Conservation (phyloP, 2,329 filamentous ascomycete species). For the Epicoccum sorghinum region DNA sequence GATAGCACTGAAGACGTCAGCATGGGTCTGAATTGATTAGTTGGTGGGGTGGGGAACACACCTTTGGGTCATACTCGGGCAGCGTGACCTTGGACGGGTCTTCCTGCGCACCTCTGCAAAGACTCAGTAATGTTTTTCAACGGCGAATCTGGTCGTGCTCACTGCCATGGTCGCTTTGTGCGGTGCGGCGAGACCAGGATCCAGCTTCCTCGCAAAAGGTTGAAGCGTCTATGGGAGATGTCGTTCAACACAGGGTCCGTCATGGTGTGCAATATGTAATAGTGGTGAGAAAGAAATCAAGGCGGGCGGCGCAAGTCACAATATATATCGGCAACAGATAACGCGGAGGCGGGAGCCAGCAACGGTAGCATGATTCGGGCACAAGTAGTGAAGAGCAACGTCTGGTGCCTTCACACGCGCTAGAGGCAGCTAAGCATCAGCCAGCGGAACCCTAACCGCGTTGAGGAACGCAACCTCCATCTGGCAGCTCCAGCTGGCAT, state of each 20-base stretch:
- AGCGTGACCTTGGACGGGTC: conserved; percentile 54
- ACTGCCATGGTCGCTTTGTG: conserved; percentile 98
- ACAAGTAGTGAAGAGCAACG: conserved; percentile 38
- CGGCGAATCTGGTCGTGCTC: conserved; percentile 48
- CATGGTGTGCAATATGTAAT: conserved; percentile 40
- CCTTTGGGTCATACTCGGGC: conserved; percentile 77
- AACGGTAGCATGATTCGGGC: conserved; percentile 25
- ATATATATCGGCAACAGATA: conserved; percentile 14
- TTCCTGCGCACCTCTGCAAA: conserved; percentile 55
- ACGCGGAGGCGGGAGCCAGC: conserved; percentile 19
- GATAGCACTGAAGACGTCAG: conserved; percentile 72
- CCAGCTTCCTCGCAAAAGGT: conserved; percentile 88
- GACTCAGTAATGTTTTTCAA: conserved; percentile 10
- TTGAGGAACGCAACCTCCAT: conserved; percentile 17
- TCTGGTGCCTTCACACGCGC: conserved; percentile 25
- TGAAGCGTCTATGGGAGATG: conserved; percentile 91
- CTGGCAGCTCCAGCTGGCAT: conserved; percentile 16
- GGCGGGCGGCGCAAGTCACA: conserved; percentile 6
- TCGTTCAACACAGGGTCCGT: conserved; percentile 73
- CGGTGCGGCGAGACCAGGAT: conserved; percentile 94
- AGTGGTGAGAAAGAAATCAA: background rate
- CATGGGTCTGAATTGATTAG: conserved; percentile 3
- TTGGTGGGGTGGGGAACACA: conserved; percentile 27
- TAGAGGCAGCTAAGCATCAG: conserved; percentile 26
- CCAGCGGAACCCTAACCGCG: conserved; percentile 31